phyloP scores from a whole-genome alignment of 1,284 basidiomycete species.

The Cutaneotrichosporon cavernicola region DNA sequence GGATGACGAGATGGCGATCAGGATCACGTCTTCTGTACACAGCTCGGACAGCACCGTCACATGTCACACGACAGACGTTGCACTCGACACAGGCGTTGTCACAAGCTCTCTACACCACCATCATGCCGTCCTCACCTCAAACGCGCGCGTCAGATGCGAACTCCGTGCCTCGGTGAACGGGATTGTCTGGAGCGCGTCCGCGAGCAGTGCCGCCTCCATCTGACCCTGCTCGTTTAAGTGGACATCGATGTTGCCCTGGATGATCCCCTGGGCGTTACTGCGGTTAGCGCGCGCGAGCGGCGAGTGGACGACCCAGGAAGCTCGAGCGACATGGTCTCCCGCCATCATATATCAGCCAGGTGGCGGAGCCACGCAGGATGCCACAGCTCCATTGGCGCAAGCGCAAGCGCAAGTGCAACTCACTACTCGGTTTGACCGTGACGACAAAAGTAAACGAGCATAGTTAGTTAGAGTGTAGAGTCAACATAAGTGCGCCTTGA shows the following conservation, averaged over 20 bases:
- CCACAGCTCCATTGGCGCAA: neutral
- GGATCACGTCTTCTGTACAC: neutral
- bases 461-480: constrained; percentile 18
- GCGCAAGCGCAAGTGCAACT: constrained; percentile 16
- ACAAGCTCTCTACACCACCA: neutral
- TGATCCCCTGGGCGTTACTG: constrained; percentile 47
- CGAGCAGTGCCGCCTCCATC: constrained; percentile 34
- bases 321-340: too few species aligned
- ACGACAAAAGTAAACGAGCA: constrained; percentile 42
- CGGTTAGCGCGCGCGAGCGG: constrained; percentile 4
- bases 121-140: constrained; percentile 33
- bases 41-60: neutral
- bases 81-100: too few species aligned
- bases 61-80: too few species aligned
- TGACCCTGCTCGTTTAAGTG: constrained; percentile 47
- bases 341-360: neutral
- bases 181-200: constrained; percentile 29
- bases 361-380: neutral
- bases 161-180: constrained; percentile 34
- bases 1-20: neutral
- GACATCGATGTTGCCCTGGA: constrained; percentile 51
- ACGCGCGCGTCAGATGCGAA: constrained; percentile 41
- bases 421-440: constrained; percentile 52
- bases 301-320: neutral
- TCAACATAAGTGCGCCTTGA: neutral